Conservation (phyloP, 78 protist genomes). For the Creolimax fragrantissima region DNA sequence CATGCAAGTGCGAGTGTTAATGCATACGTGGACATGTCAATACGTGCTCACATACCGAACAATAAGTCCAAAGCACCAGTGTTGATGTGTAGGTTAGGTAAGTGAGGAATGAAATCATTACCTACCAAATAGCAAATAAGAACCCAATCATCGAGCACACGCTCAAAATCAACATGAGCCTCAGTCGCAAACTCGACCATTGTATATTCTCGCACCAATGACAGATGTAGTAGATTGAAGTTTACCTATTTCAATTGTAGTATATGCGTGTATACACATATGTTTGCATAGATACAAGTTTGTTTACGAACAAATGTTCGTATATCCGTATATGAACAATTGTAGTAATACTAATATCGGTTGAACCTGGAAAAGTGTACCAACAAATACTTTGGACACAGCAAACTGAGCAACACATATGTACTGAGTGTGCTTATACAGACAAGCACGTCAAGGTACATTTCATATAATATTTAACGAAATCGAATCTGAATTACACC, state of each 20-base stretch:
- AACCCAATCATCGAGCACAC: constrained; percentile 67
- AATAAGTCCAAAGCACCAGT: constrained; percentile 31
- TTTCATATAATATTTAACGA: too few species aligned
- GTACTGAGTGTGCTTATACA: too few species aligned
- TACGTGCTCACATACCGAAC: neutral
- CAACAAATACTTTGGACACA: too few species aligned
- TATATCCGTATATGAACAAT: neutral
- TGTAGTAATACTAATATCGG: too few species aligned
- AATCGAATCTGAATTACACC: too few species aligned
- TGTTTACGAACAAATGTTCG: neutral
- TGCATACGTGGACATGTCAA: neutral
- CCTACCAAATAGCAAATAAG: constrained; percentile 77
- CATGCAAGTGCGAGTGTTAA: neutral
- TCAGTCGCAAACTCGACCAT: constrained; percentile 30
- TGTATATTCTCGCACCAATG: constrained; percentile 54
- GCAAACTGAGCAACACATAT: too few species aligned
- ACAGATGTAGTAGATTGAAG: constrained; percentile 40
- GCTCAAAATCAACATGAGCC: constrained; percentile 26
- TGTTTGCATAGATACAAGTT: neutral
- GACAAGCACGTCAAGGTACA: too few species aligned
- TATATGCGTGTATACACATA: neutral
- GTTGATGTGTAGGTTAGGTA: constrained; percentile 62
- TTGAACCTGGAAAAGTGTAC: too few species aligned
- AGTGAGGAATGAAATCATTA: constrained; percentile 89
- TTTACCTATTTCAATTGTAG: neutral